A percentile compares a stretch with the other conserved stretches of the same genome.
phyloP scores from a whole-genome alignment of 148 eudicot species.

The Linanthus parryae region DNA sequence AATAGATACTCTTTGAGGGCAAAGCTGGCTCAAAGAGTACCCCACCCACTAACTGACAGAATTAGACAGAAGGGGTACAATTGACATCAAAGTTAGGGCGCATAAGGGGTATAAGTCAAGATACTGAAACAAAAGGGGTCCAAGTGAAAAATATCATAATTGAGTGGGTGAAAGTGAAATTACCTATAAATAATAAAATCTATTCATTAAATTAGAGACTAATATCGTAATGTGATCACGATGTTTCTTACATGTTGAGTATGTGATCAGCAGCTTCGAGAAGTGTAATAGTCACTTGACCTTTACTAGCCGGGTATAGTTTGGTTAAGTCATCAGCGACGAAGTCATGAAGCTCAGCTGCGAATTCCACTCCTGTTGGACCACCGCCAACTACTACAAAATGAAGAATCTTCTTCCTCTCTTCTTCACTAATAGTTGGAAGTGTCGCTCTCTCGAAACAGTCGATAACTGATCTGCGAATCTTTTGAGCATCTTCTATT shows the following conservation, averaged over 20 bases:
- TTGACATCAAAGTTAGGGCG: too few species aligned
- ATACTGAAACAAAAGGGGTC: too few species aligned
- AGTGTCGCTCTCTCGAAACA: constrained; percentile 22
- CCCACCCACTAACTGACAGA: too few species aligned
- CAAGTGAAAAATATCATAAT: too few species aligned
- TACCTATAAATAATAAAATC: too few species aligned
- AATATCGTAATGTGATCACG: too few species aligned
- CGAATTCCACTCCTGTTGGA: constrained; percentile 22
- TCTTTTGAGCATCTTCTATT: constrained; percentile 24
- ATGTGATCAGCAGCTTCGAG: constrained; percentile 21
- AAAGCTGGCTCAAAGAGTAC: too few species aligned
- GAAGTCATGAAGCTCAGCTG: constrained; percentile 21
- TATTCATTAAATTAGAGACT: too few species aligned
- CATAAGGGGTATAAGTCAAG: too few species aligned
- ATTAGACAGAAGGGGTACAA: too few species aligned
- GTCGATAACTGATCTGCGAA: constrained; percentile 20
- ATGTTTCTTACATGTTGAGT: constrained; percentile 18
- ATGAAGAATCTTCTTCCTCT: constrained; percentile 18
- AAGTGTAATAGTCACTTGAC: constrained; percentile 22
- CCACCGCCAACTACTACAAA: constrained; percentile 24
- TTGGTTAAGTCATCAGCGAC: constrained; percentile 15
- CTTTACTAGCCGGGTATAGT: constrained; percentile 13
- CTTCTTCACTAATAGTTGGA: constrained; percentile 19
- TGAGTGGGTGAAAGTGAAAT: too few species aligned
- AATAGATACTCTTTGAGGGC: too few species aligned